Conservation (phyloP, 768 basidiomycete species). For the Lepiota venenata region DNA sequence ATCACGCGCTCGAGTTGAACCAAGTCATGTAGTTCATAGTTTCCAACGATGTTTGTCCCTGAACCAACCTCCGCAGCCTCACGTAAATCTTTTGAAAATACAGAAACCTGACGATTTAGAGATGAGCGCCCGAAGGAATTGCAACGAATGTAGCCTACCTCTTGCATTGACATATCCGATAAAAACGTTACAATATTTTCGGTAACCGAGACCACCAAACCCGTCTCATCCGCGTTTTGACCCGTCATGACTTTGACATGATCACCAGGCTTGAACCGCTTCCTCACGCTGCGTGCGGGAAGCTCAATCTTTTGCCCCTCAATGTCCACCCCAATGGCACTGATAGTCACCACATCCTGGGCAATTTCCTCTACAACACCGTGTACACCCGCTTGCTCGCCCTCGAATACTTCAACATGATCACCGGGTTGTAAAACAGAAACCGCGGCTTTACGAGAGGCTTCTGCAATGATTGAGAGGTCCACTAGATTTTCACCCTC, state of each 20-base stretch:
- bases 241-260: slow-evolving; percentile 99
- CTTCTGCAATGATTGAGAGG: slow-evolving; percentile 88
- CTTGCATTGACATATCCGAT: slow-evolving; percentile 96
- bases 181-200: slow-evolving; percentile 93
- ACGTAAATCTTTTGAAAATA: slow-evolving; percentile 95
- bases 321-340: slow-evolving; percentile 76
- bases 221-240: slow-evolving; percentile 92
- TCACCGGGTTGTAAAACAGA: slow-evolving; percentile 96
- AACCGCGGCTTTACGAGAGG: slow-evolving; percentile 87
- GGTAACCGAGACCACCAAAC: slow-evolving; percentile 88
- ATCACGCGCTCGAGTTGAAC: slow-evolving; percentile 89
- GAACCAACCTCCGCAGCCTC: slow-evolving; percentile 98
- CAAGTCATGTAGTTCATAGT: slow-evolving; percentile 94
- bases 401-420: slow-evolving; percentile 96
- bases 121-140: slow-evolving; percentile 4
- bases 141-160: slow-evolving; percentile 47
- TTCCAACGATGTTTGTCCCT: slow-evolving; percentile 83
- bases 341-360: slow-evolving; percentile 83
- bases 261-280: slow-evolving; percentile 94
- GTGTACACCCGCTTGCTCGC: slow-evolving; percentile 90
- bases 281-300: slow-evolving; percentile 85
- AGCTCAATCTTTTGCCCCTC: slow-evolving; percentile 86
- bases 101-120: slow-evolving; percentile 65
- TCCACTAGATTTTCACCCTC: slow-evolving; percentile 74
- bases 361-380: slow-evolving; percentile 90